phyloP scores from a whole-genome alignment of 495 filamentous ascomycete genomes.

The Hypoxylon intermedium region DNA sequence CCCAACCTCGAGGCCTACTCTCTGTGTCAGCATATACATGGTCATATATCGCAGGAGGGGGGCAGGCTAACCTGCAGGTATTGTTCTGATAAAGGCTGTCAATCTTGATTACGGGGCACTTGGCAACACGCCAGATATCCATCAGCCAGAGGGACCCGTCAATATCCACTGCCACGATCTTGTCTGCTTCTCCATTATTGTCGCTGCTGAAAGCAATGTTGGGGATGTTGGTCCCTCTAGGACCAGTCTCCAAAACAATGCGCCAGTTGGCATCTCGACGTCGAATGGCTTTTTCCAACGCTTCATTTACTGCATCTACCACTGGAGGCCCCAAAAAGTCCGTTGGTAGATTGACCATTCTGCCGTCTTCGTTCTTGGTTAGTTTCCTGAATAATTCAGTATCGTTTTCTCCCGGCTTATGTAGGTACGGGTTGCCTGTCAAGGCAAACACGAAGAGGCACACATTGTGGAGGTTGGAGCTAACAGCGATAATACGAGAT shows the following conservation, averaged over 20 bases:
- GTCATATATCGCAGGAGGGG: neutral
- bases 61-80: slow-evolving; percentile 17
- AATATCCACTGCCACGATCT: slow-evolving; percentile 80
- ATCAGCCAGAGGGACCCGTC: slow-evolving; percentile 68
- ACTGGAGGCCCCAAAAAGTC: neutral
- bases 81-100: slow-evolving; percentile 7
- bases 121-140: slow-evolving; percentile 63
- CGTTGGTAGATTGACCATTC: slow-evolving; percentile 1
- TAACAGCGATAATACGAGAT: slow-evolving; percentile 80
- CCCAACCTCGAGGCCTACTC: slow-evolving; percentile 51
- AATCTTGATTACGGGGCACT: slow-evolving; percentile 22
- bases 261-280: slow-evolving; percentile 51
- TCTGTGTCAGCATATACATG: slow-evolving; percentile 10
- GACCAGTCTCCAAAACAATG: slow-evolving; percentile 46
- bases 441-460: slow-evolving; percentile 79
- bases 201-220: slow-evolving; percentile 76
- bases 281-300: slow-evolving; percentile 40
- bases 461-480: slow-evolving; percentile 72
- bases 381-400: slow-evolving; percentile 34
- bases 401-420: slow-evolving; percentile 5
- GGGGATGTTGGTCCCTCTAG: slow-evolving; percentile 70
- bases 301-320: no score
- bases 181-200: slow-evolving; percentile 64
- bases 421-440: slow-evolving; percentile 41
- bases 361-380: slow-evolving; percentile 37